Conservation (phyloP, 2,329 filamentous ascomycete genomes). For the Fusarium solani-melongenae region DNA sequence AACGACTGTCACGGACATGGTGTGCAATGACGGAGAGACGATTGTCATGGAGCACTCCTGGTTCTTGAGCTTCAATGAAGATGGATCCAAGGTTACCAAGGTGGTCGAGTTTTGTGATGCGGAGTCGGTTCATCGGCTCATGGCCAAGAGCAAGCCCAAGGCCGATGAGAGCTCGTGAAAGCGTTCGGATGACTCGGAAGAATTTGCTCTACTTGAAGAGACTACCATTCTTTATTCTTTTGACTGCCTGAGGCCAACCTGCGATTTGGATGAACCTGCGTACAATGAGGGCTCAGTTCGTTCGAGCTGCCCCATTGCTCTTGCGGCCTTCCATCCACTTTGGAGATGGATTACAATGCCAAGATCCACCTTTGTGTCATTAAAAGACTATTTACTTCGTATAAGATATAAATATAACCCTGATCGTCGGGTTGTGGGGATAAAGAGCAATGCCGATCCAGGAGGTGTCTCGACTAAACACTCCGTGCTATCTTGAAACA, state of each 20-base stretch:
- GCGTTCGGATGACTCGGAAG: background rate
- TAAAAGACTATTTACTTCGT: background rate
- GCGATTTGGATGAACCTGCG: background rate
- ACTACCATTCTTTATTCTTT: background rate
- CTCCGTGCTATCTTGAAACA: background rate
- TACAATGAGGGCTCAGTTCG: background rate
- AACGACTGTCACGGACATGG: conserved; percentile 6
- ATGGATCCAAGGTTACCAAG: conserved; percentile 17
- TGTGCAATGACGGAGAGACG: conserved; percentile 2
- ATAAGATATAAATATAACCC: background rate
- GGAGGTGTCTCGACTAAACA: background rate
- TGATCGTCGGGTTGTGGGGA: background rate
- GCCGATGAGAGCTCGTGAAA: background rate
- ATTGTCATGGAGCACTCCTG: conserved; percentile 16
- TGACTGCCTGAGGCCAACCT: background rate
- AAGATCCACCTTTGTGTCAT: background rate
- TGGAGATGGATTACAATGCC: background rate
- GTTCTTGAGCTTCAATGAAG: conserved; percentile 18
- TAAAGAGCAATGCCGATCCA: background rate
- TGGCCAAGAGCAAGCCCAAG: background rate
- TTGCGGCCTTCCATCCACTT: background rate
- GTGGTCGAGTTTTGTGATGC: conserved; percentile 30
- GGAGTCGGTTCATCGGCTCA: background rate
- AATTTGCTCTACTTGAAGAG: background rate
- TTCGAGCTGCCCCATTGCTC: background rate